A percentile compares a stretch with the other conserved stretches of the same genome.
These are phyloP conservation scores for Kodamaea plutei DNA, from an alignment of 1,139 yeast species.

Conservation along the genomic window DNA sequence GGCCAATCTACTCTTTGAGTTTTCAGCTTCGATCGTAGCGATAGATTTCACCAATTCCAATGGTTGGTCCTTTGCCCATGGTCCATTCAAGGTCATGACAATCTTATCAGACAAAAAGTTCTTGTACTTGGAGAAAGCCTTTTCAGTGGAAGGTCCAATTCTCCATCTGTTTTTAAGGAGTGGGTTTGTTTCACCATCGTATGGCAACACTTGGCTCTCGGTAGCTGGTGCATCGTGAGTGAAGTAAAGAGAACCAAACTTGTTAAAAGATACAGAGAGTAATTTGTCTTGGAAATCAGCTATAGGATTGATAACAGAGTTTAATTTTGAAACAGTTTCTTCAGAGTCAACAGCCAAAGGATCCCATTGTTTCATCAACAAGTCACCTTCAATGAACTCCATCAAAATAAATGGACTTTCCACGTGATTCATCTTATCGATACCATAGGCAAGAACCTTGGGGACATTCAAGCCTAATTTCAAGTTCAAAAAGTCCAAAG, in stretches of 20 bases:
- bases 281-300: conserved; percentile 56
- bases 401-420: conserved; percentile 73
- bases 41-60: conserved; percentile 58
- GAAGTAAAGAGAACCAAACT: conserved; percentile 81
- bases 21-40: conserved; percentile 66
- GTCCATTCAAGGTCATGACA: conserved; percentile 58
- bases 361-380: conserved; percentile 86
- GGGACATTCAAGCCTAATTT: conserved; percentile 63
- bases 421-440: conserved; percentile 56
- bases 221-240: conserved; percentile 50
- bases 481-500: conserved; percentile 70
- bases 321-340: conserved; percentile 40
- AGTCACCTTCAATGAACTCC: conserved; percentile 75
- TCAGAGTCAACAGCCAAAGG: conserved; percentile 54
- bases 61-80: conserved; percentile 63
- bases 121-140: conserved; percentile 69
- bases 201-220: conserved; percentile 48
- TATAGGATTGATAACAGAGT: conserved; percentile 57
- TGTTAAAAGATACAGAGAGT: conserved; percentile 54
- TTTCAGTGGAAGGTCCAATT: conserved; percentile 86
- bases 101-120: conserved; percentile 40
- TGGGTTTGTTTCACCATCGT: conserved; percentile 59
- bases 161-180: conserved; percentile 68
- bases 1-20: conserved; percentile 51
- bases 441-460: conserved; percentile 68